phyloP scores from a whole-genome alignment of 2,329 filamentous ascomycete genomes.

The Colletotrichum spaethianum region DNA sequence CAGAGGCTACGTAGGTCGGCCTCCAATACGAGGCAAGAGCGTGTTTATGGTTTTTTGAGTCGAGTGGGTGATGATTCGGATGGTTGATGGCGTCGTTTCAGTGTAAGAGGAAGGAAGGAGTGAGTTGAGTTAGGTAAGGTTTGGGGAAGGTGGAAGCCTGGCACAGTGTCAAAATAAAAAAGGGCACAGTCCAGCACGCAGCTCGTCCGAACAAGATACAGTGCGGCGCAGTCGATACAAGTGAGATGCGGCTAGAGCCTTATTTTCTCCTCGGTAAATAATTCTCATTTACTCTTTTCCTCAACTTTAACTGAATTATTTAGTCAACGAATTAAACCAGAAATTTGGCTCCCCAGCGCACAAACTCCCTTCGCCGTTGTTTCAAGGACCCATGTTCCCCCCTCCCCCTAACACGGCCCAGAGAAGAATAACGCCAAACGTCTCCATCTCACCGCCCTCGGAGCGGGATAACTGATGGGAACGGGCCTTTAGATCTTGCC shows the following conservation, averaged over 20 bases:
- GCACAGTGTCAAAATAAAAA: slow-evolving; percentile 7
- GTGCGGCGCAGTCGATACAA: background rate
- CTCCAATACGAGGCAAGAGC: background rate
- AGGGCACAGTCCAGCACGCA: background rate
- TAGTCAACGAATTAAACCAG: slow-evolving; percentile 28
- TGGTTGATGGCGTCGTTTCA: slow-evolving; percentile 24
- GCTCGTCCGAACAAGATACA: background rate
- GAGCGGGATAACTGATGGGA: background rate
- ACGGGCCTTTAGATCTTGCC: background rate
- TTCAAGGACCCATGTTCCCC: slow-evolving; percentile 3
- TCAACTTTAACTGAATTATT: slow-evolving; percentile 34
- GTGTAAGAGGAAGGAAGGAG: slow-evolving; percentile 20
- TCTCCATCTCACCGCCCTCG: background rate
- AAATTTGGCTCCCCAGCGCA: slow-evolving; percentile 24
- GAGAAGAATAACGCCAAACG: slow-evolving; percentile 9
- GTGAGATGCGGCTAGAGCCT: background rate
- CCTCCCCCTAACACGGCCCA: background rate
- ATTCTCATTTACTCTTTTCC: background rate
- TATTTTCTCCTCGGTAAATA: background rate
- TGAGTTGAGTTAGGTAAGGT: slow-evolving; percentile 11
- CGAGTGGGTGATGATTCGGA: background rate
- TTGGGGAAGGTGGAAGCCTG: slow-evolving; percentile 15
- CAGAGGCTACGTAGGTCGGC: slow-evolving; percentile 9
- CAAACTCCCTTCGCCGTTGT: slow-evolving; percentile 24
- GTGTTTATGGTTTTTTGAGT: background rate